Evolutionary conservation across 2,329 filamentous ascomycete genomes (phyloP).

Genomic region (Colletotrichum godetiae): DNA sequence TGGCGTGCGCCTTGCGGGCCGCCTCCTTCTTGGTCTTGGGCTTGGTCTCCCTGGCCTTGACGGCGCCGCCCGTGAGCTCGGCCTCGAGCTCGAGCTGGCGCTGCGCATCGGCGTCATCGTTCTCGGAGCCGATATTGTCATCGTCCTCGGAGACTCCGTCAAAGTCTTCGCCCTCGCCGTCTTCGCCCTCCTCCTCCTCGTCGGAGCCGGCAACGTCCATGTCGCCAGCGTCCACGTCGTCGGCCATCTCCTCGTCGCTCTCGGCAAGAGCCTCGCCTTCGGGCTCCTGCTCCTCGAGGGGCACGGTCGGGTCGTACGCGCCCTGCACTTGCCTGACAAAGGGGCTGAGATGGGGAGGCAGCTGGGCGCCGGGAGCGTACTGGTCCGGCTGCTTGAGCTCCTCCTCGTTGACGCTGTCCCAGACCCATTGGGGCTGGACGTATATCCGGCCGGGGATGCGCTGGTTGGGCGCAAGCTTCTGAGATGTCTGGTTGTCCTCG

Average conservation of each 20-base stretch:
- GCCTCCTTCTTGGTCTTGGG: constrained; percentile 76
- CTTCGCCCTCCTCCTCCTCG: constrained; percentile 60
- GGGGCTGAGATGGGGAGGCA: constrained; percentile 95
- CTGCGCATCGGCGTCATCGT: constrained; percentile 72
- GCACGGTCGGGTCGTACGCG: constrained; percentile 89
- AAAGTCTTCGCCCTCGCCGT: constrained; percentile 55
- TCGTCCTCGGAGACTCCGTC: constrained; percentile 61
- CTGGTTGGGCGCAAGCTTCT: constrained; percentile 70
- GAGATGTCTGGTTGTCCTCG: constrained; percentile 72
- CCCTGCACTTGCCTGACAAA: constrained; percentile 91
- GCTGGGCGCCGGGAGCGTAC: constrained; percentile 88
- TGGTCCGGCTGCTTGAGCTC: constrained; percentile 87
- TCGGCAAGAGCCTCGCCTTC: constrained; percentile 85
- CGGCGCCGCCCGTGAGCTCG: constrained; percentile 79
- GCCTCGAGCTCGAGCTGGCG: constrained; percentile 94
- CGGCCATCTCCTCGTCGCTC: constrained; percentile 62
- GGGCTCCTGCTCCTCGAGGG: constrained; percentile 87
- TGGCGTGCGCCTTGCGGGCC: constrained; percentile 74
- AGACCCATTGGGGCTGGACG: constrained; percentile 97
- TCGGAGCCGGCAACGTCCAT: constrained; percentile 64
- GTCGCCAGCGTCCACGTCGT: constrained; percentile 57
- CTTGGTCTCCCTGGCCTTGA: constrained; percentile 62
- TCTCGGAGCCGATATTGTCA: constrained; percentile 53
- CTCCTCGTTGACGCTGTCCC: constrained; percentile 95
- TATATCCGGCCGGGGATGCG: constrained; percentile 93